Conservation (phyloP, 2,329 filamentous ascomycete genomes). For the Neurospora sp. region DNA sequence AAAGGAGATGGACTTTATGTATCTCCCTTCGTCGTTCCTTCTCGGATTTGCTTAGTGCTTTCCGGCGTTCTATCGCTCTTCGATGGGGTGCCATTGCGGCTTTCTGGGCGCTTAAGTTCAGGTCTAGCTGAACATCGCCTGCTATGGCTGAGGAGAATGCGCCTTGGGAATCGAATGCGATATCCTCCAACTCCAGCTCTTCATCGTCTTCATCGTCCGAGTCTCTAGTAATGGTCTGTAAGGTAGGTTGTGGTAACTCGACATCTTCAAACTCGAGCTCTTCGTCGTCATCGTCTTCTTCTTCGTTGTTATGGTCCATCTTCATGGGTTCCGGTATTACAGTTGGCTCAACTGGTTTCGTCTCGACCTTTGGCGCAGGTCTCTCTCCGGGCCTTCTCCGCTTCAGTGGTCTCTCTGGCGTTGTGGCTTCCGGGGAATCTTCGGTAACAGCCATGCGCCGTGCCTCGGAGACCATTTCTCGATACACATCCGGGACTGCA, state of each 20-base stretch:
- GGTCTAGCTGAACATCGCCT: conserved; percentile 29
- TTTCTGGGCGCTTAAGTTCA: conserved; percentile 42
- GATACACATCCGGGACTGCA: conserved; percentile 12
- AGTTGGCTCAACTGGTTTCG: neutral
- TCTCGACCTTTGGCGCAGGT: neutral
- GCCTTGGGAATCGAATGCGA: conserved; percentile 29
- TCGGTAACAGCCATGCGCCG: neutral
- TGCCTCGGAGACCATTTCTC: conserved; percentile 14
- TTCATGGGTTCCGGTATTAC: neutral
- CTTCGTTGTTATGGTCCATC: neutral
- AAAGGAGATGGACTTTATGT: conserved; percentile 83
- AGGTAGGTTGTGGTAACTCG: conserved; percentile 33
- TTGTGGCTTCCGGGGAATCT: neutral
- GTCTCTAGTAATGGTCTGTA: conserved; percentile 42
- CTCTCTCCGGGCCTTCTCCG: conserved; percentile 29
- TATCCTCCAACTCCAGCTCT: conserved; percentile 37
- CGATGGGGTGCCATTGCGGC: conserved; percentile 22
- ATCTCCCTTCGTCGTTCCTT: conserved; percentile 54
- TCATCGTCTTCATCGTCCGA: conserved; percentile 35
- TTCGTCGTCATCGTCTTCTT: conserved; percentile 24
- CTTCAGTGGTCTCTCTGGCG: conserved; percentile 31
- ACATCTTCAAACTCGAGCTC: conserved; percentile 43
- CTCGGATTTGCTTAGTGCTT: conserved; percentile 44
- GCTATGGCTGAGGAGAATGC: conserved; percentile 11
- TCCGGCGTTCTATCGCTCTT: conserved; percentile 33